Base-by-base conservation (phyloP, 345 rosid species). In the Camelina neglecta region DNA sequence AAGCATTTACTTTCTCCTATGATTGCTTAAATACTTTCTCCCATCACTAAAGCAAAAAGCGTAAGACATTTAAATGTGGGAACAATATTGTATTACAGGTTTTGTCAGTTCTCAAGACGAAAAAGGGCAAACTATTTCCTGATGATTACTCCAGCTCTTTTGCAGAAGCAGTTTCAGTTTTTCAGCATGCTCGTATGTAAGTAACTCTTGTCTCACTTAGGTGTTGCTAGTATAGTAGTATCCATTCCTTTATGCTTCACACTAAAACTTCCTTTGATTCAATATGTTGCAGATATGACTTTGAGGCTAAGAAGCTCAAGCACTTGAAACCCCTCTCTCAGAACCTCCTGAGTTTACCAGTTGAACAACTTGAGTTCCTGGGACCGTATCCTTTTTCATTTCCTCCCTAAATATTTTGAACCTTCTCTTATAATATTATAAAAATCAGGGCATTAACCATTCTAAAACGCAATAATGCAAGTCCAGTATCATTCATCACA, bases 381-480 rank as follows among this genome's bases (percentile, higher is more conserved):
- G 97, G 98, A 75, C 96, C 93, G 97, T 91, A 94, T 94, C 97
- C 93, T 87, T 70, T 44, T 38, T 56, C 72, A 54, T 18, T 26
- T 13, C 49, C 45, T 44, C 31, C 36, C 42, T 24, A 9, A 24
- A 38, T 72, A 21, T 41, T 23, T 73, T 56, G 2, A 81, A 50
- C 73, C 83, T 77, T 84, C 31, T 56, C 44, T 41, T 11, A 41
- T 54, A 58, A 21, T 5, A 11, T 7, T 11, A 23, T 12, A 41
- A 61, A 0, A 18, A 18, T 6, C 33, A 41, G 33, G 24, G 35
- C 33, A 61, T 21, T 41, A 12, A 21, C 29, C 45, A 35, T 16
- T 56, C 26, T 35, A 9, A 35, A 35, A 59, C 29, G 11, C 47
- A 18, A 11, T 8, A 59, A 36, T 36, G 8, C 45, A 4, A 18